Percentiles rank a stretch among this genome's conserved stretches.
These are phyloP conservation scores for Antonospora locustae DNA, from an alignment of 371 early-diverging fungal species.

Conservation along the genomic window DNA sequence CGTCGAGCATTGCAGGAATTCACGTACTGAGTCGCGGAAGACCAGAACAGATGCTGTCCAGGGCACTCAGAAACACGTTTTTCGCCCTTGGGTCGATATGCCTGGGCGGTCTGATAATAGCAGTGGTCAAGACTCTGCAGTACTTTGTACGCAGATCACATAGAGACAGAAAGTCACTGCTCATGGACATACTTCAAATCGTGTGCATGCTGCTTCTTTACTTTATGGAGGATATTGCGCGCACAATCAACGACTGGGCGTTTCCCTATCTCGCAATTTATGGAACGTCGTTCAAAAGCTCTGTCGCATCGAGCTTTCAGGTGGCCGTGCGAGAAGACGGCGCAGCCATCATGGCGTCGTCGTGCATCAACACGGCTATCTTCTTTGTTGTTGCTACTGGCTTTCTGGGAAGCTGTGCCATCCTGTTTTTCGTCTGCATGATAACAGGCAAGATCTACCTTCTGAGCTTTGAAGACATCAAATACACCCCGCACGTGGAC, in stretches of 20 bases:
- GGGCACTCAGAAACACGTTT: not conserved
- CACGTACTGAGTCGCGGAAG: too few species aligned
- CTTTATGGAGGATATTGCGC: not conserved
- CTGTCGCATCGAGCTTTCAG: not conserved
- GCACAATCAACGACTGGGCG: not conserved
- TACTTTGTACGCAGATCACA: not conserved
- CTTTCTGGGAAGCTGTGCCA: too few species aligned
- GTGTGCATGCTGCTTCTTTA: not conserved
- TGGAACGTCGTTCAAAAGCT: not conserved
- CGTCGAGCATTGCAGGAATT: too few species aligned
- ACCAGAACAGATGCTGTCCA: too few species aligned
- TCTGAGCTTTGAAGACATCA: too few species aligned
- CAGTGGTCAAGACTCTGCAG: not conserved
- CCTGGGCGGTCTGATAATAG: not conserved
- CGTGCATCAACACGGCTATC: too few species aligned
- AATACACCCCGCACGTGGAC: too few species aligned
- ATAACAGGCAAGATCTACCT: too few species aligned
- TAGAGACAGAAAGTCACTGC: not conserved
- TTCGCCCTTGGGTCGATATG: not conserved
- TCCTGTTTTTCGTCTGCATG: too few species aligned
- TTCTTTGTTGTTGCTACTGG: too few species aligned
- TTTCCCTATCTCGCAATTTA: not conserved
- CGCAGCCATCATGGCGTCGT: too few species aligned
- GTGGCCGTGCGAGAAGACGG: too few species aligned
- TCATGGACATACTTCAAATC: not conserved